phyloP scores from a whole-genome alignment of 2,329 filamentous ascomycete genomes.

The Diaporthe amygdali region DNA sequence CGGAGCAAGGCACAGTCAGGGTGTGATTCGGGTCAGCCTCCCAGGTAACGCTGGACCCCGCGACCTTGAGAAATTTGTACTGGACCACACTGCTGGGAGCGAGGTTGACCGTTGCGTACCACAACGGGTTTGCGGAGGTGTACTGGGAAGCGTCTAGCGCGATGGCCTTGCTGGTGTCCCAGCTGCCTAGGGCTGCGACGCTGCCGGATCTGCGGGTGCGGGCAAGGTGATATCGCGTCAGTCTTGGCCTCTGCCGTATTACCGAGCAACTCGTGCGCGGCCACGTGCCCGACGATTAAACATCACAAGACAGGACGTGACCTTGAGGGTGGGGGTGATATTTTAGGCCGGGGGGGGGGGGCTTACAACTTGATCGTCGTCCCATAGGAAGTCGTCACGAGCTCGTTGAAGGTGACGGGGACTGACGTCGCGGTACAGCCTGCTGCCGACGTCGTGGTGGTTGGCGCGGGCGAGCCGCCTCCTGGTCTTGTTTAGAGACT shows the following conservation, averaged over 20 bases:
- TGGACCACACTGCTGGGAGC: slow-evolving; percentile 50
- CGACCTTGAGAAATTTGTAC: slow-evolving; percentile 62
- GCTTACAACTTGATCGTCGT: slow-evolving; percentile 34
- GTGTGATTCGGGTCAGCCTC: slow-evolving; percentile 51
- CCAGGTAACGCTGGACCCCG: slow-evolving; percentile 52
- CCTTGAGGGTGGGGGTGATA: neutral
- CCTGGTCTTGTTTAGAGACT: neutral
- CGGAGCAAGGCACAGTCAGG: slow-evolving; percentile 33
- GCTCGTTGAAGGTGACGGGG: slow-evolving; percentile 33
- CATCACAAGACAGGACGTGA: neutral
- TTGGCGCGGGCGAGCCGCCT: slow-evolving; percentile 30
- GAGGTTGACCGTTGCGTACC: slow-evolving; percentile 53
- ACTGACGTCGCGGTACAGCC: slow-evolving; percentile 26
- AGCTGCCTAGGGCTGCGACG: slow-evolving; percentile 49
- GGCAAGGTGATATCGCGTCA: neutral
- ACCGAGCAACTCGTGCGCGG: neutral
- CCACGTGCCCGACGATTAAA: neutral
- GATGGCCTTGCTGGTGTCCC: slow-evolving; percentile 51
- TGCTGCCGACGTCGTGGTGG: slow-evolving; percentile 12
- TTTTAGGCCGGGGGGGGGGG: neutral
- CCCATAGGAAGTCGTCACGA: slow-evolving; percentile 30
- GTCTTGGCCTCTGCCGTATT: neutral
- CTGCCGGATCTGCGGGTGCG: slow-evolving; percentile 29
- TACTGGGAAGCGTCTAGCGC: slow-evolving; percentile 54
- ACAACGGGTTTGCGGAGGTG: slow-evolving; percentile 53